Base-by-base conservation (phyloP, 169 alveolate species). In the Plasmodium coatneyi region DNA sequence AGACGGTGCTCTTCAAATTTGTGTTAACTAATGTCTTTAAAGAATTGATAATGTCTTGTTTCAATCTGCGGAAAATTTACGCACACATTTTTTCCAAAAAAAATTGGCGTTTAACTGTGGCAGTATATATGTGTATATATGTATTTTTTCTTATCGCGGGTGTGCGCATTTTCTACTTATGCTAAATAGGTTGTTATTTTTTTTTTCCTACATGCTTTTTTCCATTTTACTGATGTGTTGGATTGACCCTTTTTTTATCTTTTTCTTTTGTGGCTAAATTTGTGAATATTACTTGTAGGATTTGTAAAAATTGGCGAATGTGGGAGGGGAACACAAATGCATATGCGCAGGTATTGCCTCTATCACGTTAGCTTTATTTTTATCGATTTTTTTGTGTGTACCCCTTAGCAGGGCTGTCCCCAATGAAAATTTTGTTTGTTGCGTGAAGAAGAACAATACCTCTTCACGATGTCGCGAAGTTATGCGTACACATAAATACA, bases 1-100 rank as follows among this genome's bases (percentile, higher is more conserved):
- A 25, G 41, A 86, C 56, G 28, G n/a, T 49, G 70, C 66, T 32
- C 71, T 78, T 86, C 80, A 86, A n/a, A 46, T 86, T 80, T 19
- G 54, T 52, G 39, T 86, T 86, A 32, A 86, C 25, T 49, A 86
- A 34, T 19, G 86, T 28, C 93, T 34, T 86, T 86, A 86, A 76
- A 54, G 84, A 52, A 74, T 86, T 52, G 43, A 86, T 86, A 46
- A 86, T 86, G 52, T 86, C 19, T 28, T n/a, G 34, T 87, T 86
- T 86, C 93, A 86, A 52, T n/a, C 86, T 86, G 60, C 25, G 22
- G 76, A n/a, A 76, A 78, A 76, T 22, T 49, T 39, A 28, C 14
- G 30, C 46, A 84, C 39, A 30, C 34, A 70, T 10, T 36, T 82
- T 56, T 56, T 10, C 36, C 76, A 25, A 66, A 66, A 28, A 10